Evolutionary conservation across 139 green algal species (phyloP), one percentile per base, ranked within the genome.

Genomic region (Nannochloris sp.): DNA sequence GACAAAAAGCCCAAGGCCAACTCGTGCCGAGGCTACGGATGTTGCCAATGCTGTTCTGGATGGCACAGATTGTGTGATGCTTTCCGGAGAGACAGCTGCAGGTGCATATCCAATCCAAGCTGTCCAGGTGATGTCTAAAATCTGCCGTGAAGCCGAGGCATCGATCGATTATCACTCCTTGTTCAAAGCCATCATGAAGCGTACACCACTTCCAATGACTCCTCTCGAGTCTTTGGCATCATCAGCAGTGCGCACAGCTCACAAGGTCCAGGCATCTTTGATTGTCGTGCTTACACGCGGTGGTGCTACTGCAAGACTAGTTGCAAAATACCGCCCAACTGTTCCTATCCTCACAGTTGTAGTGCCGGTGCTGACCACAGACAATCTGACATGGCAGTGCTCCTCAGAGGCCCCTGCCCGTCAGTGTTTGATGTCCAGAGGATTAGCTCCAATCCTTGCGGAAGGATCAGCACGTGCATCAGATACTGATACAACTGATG

Each of bases 11-110:
- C 89, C 90, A 2, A 83, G 84, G 3, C 93, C 92, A 27, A 96
- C 93, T 5, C 84, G 91, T 62, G 90, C 90, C 5, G 90, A 97
- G 80, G 88, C 88, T 1, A 97, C 90, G 7, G 90, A 97, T 67
- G 90, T 97, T 14, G 90, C 90, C 64, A 97, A 97, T 70, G 89
- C 89, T n/a, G 90, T 97, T 70, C 75, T 97, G 51, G 90, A 97
- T 72, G 90, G 90, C 68, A 95, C 90, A 3, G 89, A 96, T 81
- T 95, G 88, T 70, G 89, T 97, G 68, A 98, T 98, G 92, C 85
- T 98, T 24, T 96, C 69, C 0, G 85, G 92, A 43, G 93, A 98
- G 81, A 98, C 90, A 12, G 90, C 90, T n/a, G 86, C 88, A 34
- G 90, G 90, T 23, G 76, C 69, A 43, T 96, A 93, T 77, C 90